Conservation (phyloP, 192 early-diverging fungal species). For the Coemansia sp. region DNA sequence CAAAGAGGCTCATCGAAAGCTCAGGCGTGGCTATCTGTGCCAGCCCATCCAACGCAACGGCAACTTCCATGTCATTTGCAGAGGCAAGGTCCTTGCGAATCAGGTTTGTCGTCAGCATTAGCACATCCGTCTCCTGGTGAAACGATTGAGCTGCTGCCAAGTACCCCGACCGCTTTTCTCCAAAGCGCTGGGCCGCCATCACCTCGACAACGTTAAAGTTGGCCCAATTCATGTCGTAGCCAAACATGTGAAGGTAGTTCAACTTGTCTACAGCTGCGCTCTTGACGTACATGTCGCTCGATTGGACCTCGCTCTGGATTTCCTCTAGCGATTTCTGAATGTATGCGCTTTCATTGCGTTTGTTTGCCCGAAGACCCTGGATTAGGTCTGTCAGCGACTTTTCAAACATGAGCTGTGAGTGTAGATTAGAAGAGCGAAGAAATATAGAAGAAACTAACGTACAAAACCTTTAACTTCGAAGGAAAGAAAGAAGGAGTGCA, state of each 20-base stretch:
- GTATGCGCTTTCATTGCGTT: slow-evolving; percentile 84
- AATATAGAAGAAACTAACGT: background rate
- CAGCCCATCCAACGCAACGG: slow-evolving; percentile 88
- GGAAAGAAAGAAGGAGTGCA: background rate
- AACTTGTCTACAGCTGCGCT: slow-evolving; percentile 89
- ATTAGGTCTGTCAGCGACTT: slow-evolving; percentile 90
- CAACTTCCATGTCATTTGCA: slow-evolving; percentile 77
- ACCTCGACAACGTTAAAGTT: slow-evolving; percentile 96
- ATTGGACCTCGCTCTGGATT: slow-evolving; percentile 83
- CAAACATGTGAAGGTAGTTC: slow-evolving; percentile 90
- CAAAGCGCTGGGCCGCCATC: slow-evolving; percentile 87
- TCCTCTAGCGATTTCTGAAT: slow-evolving; percentile 86
- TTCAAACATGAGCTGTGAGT: slow-evolving; percentile 21
- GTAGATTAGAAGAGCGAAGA: background rate
- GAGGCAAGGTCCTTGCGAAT: slow-evolving; percentile 97
- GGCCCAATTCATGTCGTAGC: slow-evolving; percentile 97
- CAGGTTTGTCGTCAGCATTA: slow-evolving; percentile 96
- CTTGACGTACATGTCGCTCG: slow-evolving; percentile 84
- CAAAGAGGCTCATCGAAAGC: slow-evolving; percentile 83
- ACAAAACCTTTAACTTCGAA: background rate
- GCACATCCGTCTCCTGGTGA: slow-evolving; percentile 89
- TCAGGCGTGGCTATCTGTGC: slow-evolving; percentile 92
- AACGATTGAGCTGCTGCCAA: slow-evolving; percentile 89
- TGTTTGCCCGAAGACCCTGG: slow-evolving; percentile 90
- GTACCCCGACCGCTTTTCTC: slow-evolving; percentile 90